Conservation (phyloP, 2,329 filamentous ascomycete genomes). For the Trichoderma polysporum region DNA sequence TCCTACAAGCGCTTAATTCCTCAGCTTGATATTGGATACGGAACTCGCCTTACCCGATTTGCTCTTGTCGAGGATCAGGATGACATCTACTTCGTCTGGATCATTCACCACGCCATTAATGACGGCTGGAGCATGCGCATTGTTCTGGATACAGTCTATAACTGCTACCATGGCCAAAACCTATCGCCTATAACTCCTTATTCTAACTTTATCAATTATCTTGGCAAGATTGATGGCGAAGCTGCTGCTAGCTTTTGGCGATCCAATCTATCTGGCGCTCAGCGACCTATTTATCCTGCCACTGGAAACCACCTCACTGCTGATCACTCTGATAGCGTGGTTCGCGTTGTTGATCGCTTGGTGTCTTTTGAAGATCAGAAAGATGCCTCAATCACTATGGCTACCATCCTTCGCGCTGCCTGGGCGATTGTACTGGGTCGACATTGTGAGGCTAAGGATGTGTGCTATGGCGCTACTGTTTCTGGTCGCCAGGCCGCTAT, state of each 20-base stretch:
- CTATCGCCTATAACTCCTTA: neutral
- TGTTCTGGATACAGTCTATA: constrained; percentile 11
- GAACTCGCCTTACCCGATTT: constrained; percentile 10
- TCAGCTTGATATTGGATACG: constrained; percentile 4
- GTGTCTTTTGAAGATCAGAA: neutral
- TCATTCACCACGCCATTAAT: constrained; percentile 26
- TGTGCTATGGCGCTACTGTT: constrained; percentile 15
- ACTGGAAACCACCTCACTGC: neutral
- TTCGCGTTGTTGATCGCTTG: neutral
- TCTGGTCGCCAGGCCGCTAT: constrained; percentile 23
- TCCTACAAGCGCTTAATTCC: neutral
- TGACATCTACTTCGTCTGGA: constrained; percentile 21
- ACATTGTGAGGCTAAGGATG: neutral
- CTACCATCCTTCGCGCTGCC: constrained; percentile 10
- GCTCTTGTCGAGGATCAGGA: constrained; percentile 7
- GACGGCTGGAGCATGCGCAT: constrained; percentile 24
- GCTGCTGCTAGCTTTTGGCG: constrained; percentile 17
- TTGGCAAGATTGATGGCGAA: constrained; percentile 6
- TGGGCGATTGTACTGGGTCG: constrained; percentile 15
- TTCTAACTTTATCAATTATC: constrained; percentile 18
- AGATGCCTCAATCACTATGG: constrained; percentile 2
- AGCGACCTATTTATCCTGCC: constrained; percentile 4
- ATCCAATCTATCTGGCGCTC: constrained; percentile 9
- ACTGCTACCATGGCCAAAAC: neutral
- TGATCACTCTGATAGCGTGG: neutral